Base-by-base conservation (phyloP, 257 asterid genomes). In the Gentiana dahurica region DNA sequence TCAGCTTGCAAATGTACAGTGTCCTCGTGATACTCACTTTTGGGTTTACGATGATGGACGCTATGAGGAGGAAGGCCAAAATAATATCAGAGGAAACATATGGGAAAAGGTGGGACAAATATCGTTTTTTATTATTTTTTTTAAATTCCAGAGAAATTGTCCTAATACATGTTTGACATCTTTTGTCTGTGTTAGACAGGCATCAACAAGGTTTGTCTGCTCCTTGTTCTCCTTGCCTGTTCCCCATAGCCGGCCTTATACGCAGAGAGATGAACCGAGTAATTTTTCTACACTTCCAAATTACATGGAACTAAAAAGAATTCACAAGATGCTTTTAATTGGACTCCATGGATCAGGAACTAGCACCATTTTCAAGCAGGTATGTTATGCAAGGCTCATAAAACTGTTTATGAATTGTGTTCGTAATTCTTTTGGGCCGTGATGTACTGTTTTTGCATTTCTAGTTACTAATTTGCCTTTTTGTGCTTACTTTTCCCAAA, bases 41-140 rank as follows among this genome's bases (percentile, higher is more conserved):
- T 87, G 98, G 98, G 94, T 91, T 62, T 91, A 91, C 63, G 94
- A 91, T 69, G 98, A 91, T 71, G 98, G 98, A 12, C 91, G 94
- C 36, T 91, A 91, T 44, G 98, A 91, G 79, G 96, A 91, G 72
- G 98, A 91, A 87, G 98, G 98, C 51, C 98, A 87, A 77, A 91
- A 91, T 71, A 91, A 91, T 62, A 91, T 91, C 71, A 73, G 95
- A 74, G 98, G 98, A 60, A 87, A 91, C 71, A 91, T 91, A 45
- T 87, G 96, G 96, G 96, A 91, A 75, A 87, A 91, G 94, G 96
- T 91, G 66, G 35, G 24, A 46, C 4, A 6, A 46, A 6, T 47
- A 32, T 48, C 34, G 37, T 41, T 5, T 5, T 41, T 41, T 41
- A 5, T 7, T 39, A 0, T 41, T 41, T 3, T 0, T 10, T 41